A percentile compares a stretch with the other conserved stretches of the same genome.
These are phyloP conservation scores for Hanseniaspora lindneri DNA, from an alignment of 805 yeast genomes.

Conservation along the genomic window DNA sequence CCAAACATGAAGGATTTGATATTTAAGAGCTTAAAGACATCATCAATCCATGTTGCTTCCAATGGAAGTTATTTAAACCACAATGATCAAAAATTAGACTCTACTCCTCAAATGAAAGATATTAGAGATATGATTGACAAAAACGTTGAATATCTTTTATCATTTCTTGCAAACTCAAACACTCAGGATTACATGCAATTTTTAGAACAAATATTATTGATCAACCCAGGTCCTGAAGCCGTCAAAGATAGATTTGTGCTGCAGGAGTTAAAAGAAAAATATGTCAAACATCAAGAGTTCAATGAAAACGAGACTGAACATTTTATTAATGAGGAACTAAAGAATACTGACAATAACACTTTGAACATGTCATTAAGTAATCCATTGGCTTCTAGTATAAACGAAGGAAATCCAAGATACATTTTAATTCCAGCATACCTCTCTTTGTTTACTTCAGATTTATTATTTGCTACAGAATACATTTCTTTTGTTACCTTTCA, in stretches of 20 bases:
- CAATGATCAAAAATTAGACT: conserved; percentile 16
- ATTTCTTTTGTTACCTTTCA: conserved; percentile 36
- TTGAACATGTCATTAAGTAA: conserved; percentile 10
- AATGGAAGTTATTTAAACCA: not conserved
- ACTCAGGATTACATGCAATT: conserved; percentile 34
- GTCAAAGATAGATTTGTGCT: conserved; percentile 9
- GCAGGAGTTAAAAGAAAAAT: conserved; percentile 8
- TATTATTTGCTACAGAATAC: conserved; percentile 37
- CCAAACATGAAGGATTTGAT: conserved; percentile 12
- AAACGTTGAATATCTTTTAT: conserved; percentile 32
- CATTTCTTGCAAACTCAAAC: conserved; percentile 42
- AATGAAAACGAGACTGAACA: conserved; percentile 4
- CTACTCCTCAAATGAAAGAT: conserved; percentile 20
- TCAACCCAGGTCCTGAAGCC: conserved; percentile 13
- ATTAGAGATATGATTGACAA: conserved; percentile 30
- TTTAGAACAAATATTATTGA: conserved; percentile 18
- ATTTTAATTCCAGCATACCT: conserved; percentile 28
- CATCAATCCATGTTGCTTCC: conserved; percentile 2
- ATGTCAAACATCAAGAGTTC: not conserved
- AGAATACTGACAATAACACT: conserved; percentile 18
- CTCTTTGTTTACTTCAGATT: conserved; percentile 29
- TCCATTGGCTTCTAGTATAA: not conserved
- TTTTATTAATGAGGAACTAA: conserved; percentile 5
- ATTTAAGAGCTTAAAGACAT: conserved; percentile 16
- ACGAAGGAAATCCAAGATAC: conserved; percentile 6